Evolutionary conservation across 2,329 filamentous ascomycete species (phyloP).

Genomic region (Epichloe brachyelytri): DNA sequence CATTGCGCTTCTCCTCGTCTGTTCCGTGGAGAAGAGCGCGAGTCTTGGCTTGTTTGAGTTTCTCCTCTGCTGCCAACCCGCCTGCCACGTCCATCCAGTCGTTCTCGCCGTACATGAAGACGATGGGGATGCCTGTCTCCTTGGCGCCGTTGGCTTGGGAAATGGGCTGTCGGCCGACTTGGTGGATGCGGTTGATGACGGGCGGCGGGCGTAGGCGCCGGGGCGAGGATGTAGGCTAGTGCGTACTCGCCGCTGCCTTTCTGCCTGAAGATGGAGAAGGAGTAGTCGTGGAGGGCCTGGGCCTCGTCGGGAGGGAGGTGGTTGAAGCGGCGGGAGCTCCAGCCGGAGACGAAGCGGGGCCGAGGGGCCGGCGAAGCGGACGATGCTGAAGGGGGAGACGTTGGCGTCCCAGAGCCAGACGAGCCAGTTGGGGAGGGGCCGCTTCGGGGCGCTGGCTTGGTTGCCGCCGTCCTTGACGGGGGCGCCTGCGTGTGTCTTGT

Average conservation of each 20-base stretch:
- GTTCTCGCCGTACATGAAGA: slow-evolving; percentile 93
- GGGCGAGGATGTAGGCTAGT: slow-evolving; percentile 81
- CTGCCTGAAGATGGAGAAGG: slow-evolving; percentile 87
- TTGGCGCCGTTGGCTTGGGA: slow-evolving; percentile 15
- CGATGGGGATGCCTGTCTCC: slow-evolving; percentile 63
- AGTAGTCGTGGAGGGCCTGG: slow-evolving; percentile 79
- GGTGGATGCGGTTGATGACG: slow-evolving; percentile 73
- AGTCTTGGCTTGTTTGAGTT: slow-evolving; percentile 54
- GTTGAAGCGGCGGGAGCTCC: slow-evolving; percentile 86
- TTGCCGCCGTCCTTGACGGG: slow-evolving; percentile 1
- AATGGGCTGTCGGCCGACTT: slow-evolving; percentile 63
- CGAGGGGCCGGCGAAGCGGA: slow-evolving; percentile 77
- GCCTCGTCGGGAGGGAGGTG: slow-evolving; percentile 72
- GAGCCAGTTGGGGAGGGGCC: slow-evolving; percentile 71
- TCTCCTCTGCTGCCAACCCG: slow-evolving; percentile 67
- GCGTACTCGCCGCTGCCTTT: slow-evolving; percentile 89
- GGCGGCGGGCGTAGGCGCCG: slow-evolving; percentile 79
- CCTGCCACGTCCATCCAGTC: slow-evolving; percentile 98
- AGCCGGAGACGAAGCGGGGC: slow-evolving; percentile 83
- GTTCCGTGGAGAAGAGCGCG: slow-evolving; percentile 48
- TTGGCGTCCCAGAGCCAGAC: slow-evolving; percentile 95
- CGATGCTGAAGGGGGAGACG: slow-evolving; percentile 82
- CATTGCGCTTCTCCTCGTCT: slow-evolving; percentile 52
- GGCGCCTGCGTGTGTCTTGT: neutral
- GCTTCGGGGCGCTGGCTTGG: slow-evolving; percentile 27